These are phyloP conservation scores for Boletus sp. DNA, from an alignment of 1,284 basidiomycete species.

Conservation along the genomic window DNA sequence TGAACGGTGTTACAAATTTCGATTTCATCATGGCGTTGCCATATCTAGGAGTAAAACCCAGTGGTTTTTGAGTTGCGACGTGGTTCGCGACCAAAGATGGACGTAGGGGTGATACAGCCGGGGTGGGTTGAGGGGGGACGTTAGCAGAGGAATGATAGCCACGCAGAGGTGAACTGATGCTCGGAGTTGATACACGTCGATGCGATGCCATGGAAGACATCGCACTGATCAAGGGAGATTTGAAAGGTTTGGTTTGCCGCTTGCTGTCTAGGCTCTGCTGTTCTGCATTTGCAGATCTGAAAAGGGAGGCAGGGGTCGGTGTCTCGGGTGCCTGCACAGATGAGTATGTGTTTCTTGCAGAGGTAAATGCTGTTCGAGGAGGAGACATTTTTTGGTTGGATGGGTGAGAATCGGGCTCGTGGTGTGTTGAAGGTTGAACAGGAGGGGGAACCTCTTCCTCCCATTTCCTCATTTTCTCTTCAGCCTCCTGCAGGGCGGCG, in stretches of 20 bases:
- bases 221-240: slow-evolving; percentile 44
- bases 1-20: slow-evolving; percentile 70
- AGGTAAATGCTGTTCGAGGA: slow-evolving; percentile 38
- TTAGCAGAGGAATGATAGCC: slow-evolving; percentile 13
- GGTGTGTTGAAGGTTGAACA: slow-evolving; percentile 12
- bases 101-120: slow-evolving; percentile 20
- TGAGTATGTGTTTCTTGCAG: slow-evolving; percentile 38
- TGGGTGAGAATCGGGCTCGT: slow-evolving; percentile 7
- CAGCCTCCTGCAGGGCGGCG: slow-evolving; percentile 54
- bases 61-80: slow-evolving; percentile 9
- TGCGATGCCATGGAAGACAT: slow-evolving; percentile 18
- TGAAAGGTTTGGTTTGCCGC: slow-evolving; percentile 47
- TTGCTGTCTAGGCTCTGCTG: slow-evolving; percentile 19
- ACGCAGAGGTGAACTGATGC: slow-evolving; percentile 34
- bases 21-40: slow-evolving; percentile 31
- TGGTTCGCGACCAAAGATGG: slow-evolving; percentile 18
- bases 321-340: slow-evolving; percentile 33
- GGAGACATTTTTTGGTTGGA: slow-evolving; percentile 26
- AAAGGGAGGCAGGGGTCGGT: slow-evolving; percentile 30
- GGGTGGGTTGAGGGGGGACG: slow-evolving; percentile 3
- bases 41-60: slow-evolving; percentile 36
- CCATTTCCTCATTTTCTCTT: slow-evolving; percentile 54
- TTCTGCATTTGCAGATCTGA: slow-evolving; percentile 7
- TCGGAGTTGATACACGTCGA: slow-evolving; percentile 8
- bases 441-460: slow-evolving; percentile 37